Percentiles rank a stretch among this genome's conserved stretches.
These are phyloP conservation scores for Insectozyma bohioensis DNA, from an alignment of 1,139 yeast genomes.

Conservation along the genomic window DNA sequence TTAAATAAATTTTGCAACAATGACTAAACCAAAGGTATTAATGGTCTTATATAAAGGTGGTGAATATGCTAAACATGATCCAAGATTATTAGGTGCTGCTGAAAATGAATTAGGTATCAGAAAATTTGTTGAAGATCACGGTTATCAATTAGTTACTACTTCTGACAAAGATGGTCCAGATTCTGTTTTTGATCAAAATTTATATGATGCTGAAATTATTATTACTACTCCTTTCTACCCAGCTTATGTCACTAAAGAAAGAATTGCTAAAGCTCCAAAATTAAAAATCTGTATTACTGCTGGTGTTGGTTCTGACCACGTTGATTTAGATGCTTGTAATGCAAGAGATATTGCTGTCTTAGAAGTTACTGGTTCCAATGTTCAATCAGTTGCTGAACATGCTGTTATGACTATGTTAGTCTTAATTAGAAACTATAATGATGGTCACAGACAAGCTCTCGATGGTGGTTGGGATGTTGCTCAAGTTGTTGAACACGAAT, in stretches of 20 bases:
- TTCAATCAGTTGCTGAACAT: slow-evolving; percentile 80
- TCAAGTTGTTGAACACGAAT: slow-evolving; percentile 69
- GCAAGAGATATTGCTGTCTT: slow-evolving; percentile 61
- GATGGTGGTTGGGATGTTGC: slow-evolving; percentile 76
- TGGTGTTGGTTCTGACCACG: slow-evolving; percentile 84
- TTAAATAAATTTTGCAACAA: slow-evolving; percentile 3
- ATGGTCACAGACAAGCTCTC: slow-evolving; percentile 70
- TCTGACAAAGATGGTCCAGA: slow-evolving; percentile 52
- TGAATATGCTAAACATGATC: slow-evolving; percentile 59
- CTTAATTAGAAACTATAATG: slow-evolving; percentile 74
- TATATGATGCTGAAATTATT: slow-evolving; percentile 56
- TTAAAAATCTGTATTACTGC: slow-evolving; percentile 75
- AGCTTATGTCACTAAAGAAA: slow-evolving; percentile 66
- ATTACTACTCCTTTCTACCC: slow-evolving; percentile 87
- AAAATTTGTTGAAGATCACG: slow-evolving; percentile 60
- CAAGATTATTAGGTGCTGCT: slow-evolving; percentile 63
- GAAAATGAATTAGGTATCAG: slow-evolving; percentile 78
- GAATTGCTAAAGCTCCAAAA: slow-evolving; percentile 71
- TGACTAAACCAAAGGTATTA: slow-evolving; percentile 42
- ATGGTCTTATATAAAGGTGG: slow-evolving; percentile 58
- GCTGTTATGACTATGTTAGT: slow-evolving; percentile 72
- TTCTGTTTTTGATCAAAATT: slow-evolving; percentile 10
- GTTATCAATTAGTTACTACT: slow-evolving; percentile 69
- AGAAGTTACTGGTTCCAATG: slow-evolving; percentile 84
- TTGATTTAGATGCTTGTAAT: slow-evolving; percentile 74